phyloP scores from a whole-genome alignment of 345 rosid genomes.

The Theobroma cacao region DNA sequence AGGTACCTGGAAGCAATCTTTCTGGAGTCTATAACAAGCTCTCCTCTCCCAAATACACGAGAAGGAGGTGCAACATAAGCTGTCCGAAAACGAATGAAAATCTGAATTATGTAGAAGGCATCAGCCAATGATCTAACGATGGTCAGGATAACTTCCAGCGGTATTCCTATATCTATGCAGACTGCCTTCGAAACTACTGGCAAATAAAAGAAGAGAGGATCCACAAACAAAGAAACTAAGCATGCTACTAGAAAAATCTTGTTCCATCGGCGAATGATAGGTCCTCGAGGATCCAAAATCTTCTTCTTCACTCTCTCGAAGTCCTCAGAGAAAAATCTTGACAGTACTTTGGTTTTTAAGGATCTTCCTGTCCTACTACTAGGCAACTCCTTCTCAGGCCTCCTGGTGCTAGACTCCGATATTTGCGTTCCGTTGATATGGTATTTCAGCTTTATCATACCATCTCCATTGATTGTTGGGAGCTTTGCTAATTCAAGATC shows the following conservation, averaged over 20 bases:
- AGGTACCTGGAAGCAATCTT: conserved; percentile 66
- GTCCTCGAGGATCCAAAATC: conserved; percentile 81
- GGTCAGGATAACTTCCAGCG: conserved; percentile 61
- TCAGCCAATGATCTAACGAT: conserved; percentile 67
- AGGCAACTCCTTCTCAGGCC: conserved; percentile 19
- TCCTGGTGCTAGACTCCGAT: conserved; percentile 28
- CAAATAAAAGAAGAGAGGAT: conserved; percentile 78
- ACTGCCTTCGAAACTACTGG: conserved; percentile 45
- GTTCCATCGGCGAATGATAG: conserved; percentile 58
- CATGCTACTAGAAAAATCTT: conserved; percentile 70
- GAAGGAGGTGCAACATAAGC: conserved; percentile 89
- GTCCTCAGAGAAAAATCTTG: conserved; percentile 78
- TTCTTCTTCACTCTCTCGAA: conserved; percentile 52
- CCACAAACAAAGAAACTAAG: conserved; percentile 73
- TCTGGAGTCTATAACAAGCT: conserved; percentile 66
- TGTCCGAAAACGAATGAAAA: conserved; percentile 62
- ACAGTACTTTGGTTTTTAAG: conserved; percentile 65
- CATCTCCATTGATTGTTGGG: conserved; percentile 41
- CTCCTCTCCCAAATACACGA: conserved; percentile 89
- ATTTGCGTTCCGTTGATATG: conserved; percentile 48
- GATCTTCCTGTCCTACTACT: conserved; percentile 37
- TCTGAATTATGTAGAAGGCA: conserved; percentile 67
- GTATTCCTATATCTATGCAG: conserved; percentile 58
- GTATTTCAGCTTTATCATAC: conserved; percentile 35
- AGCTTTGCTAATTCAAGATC: conserved; percentile 44